phyloP scores from a whole-genome alignment of 345 rosid genomes.

The Corymbia maculata region DNA sequence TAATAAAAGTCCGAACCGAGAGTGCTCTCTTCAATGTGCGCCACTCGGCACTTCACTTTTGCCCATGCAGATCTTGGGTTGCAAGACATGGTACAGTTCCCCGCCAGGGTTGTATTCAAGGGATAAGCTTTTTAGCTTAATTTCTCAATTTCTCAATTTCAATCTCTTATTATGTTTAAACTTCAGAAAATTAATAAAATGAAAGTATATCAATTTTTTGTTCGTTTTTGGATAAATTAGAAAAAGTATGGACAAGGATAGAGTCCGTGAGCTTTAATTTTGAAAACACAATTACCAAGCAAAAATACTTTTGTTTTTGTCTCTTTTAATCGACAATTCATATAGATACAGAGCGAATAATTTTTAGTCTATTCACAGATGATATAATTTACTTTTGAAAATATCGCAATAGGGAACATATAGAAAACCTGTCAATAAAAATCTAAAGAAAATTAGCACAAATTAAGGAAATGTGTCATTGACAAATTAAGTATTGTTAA shows the following conservation, averaged over 20 bases:
- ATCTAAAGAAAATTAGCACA: background rate
- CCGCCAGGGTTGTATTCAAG: background rate
- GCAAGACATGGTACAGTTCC: background rate
- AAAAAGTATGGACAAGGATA: background rate
- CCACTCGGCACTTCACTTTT: too few species aligned
- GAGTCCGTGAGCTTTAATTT: background rate
- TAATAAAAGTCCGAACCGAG: too few species aligned
- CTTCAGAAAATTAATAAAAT: background rate
- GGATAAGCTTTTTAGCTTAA: background rate
- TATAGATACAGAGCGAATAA: background rate
- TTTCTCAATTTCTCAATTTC: background rate
- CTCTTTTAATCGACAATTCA: background rate
- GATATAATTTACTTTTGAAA: background rate
- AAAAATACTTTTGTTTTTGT: background rate
- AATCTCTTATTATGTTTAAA: background rate
- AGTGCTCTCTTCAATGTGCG: too few species aligned
- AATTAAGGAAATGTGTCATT: background rate
- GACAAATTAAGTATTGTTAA: background rate
- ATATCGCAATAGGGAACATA: background rate
- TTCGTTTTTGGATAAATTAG: background rate
- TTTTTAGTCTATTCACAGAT: background rate
- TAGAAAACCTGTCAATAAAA: background rate
- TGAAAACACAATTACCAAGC: background rate
- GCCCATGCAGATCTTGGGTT: rapidly evolving
- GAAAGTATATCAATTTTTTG: background rate